A percentile compares a stretch with the other conserved stretches of the same genome.
Evolutionary conservation across 805 yeast genomes (phyloP).

Genomic region (Yarrowia phangngaensis): DNA sequence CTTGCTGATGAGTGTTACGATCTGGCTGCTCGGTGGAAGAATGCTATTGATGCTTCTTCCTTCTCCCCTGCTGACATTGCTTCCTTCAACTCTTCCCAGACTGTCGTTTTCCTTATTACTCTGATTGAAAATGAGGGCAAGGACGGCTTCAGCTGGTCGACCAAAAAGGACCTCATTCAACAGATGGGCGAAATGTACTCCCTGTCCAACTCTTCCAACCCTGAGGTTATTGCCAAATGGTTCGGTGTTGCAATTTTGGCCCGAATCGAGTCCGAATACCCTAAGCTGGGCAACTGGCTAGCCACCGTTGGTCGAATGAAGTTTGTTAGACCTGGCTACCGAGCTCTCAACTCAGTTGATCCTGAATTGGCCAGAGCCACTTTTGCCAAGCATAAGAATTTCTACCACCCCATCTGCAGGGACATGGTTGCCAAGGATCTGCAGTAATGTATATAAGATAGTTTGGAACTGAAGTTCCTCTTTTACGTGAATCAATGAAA

Average conservation of each 20-base stretch:
- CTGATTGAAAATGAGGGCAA: conserved; percentile 23
- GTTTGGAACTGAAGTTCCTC: too few relatives aligned
- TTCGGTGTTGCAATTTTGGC: conserved; percentile 62
- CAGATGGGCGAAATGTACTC: conserved; percentile 43
- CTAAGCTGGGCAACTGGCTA: conserved; percentile 70
- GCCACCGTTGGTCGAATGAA: conserved; percentile 94
- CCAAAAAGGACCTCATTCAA: conserved; percentile 36
- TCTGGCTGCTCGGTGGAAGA: conserved; percentile 64
- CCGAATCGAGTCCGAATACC: conserved; percentile 46
- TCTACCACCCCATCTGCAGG: conserved; percentile 83
- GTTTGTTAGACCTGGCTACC: conserved; percentile 83
- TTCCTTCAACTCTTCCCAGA: conserved; percentile 67
- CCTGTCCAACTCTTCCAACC: conserved; percentile 57
- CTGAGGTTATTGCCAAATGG: conserved; percentile 80
- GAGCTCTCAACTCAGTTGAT: conserved; percentile 60
- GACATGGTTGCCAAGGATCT: conserved; percentile 81
- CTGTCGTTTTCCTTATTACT: conserved; percentile 59
- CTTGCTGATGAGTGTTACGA: conserved; percentile 68
- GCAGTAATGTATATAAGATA: conserved; percentile 40
- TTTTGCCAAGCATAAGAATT: conserved; percentile 53
- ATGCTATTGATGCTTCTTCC: conserved; percentile 30
- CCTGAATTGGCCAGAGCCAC: conserved; percentile 61
- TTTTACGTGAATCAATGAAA: too few relatives aligned
- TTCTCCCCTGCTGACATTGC: conserved; percentile 53
- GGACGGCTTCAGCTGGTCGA: conserved; percentile 21